Percentiles rank a stretch among this genome's conserved stretches.
Conservation (phyloP, 2,329 filamentous ascomycete species). For the Trichoderma sp. region DNA sequence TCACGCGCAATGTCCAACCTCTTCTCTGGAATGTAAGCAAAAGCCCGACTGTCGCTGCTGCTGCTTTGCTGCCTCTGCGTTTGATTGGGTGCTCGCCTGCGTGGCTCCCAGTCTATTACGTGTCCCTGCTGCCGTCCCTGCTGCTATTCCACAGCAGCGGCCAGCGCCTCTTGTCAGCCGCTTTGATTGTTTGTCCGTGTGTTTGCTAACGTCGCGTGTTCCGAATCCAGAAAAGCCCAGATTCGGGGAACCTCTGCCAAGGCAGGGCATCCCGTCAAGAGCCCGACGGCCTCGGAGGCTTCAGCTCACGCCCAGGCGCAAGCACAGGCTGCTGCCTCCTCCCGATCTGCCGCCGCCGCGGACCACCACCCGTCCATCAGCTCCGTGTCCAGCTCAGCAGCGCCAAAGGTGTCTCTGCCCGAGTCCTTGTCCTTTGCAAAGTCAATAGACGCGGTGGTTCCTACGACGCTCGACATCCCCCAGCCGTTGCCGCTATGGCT, state of each 20-base stretch:
- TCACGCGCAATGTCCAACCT: constrained; percentile 57
- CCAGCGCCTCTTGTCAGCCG: background rate
- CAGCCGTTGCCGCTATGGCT: constrained; percentile 67
- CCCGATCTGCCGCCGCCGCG: constrained; percentile 38
- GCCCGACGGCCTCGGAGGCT: constrained; percentile 14
- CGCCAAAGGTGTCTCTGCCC: constrained; percentile 64
- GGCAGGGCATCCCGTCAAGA: constrained; percentile 26
- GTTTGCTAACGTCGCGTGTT: constrained; percentile 13
- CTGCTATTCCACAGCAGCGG: too few species aligned
- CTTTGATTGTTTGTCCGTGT: background rate
- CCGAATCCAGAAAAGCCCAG: constrained; percentile 27
- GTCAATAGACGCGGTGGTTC: constrained; percentile 70
- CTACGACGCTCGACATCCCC: constrained; percentile 45
- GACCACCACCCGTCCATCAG: constrained; percentile 47
- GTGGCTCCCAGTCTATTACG: background rate
- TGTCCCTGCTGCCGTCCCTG: background rate
- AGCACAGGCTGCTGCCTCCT: constrained; percentile 42
- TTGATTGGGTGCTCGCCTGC: background rate
- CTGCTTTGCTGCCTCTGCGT: background rate
- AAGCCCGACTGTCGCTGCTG: constrained; percentile 32
- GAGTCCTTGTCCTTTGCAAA: constrained; percentile 67
- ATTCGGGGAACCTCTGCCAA: constrained; percentile 28
- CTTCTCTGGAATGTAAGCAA: constrained; percentile 63
- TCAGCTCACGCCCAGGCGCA: constrained; percentile 31
- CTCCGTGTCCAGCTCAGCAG: constrained; percentile 53